Conservation (phyloP, 1,284 basidiomycete genomes). For the Coniferiporia weirii region DNA sequence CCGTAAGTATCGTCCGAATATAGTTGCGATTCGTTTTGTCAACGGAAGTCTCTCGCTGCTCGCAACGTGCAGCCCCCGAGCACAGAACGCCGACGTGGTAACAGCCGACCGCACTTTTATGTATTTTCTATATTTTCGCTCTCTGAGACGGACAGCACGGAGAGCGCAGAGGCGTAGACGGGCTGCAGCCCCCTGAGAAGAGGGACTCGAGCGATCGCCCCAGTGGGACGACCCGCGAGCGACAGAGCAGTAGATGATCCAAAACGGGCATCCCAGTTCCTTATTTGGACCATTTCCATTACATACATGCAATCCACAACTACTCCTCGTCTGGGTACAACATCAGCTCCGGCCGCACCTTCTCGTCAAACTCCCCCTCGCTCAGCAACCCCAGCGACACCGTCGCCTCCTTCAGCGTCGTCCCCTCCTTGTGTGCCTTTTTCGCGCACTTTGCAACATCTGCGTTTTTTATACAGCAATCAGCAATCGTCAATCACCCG, state of each 20-base stretch:
- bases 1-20: background rate
- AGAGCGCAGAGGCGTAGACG: background rate
- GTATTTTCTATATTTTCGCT: too few species aligned
- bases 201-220: background rate
- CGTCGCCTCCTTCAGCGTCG: conserved; percentile 93
- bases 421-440: conserved; percentile 98
- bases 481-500: conserved; percentile 16
- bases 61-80: too few species aligned
- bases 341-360: conserved; percentile 94
- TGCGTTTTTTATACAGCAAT: conserved; percentile 29
- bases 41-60: background rate
- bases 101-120: too few species aligned
- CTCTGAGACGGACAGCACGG: background rate
- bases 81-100: too few species aligned
- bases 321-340: conserved; percentile 61
- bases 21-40: background rate
- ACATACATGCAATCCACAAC: background rate
- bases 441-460: conserved; percentile 98
- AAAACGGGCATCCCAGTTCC: background rate
- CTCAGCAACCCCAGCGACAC: conserved; percentile 84
- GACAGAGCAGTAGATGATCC: background rate
- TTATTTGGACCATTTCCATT: background rate
- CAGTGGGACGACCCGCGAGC: too few species aligned
- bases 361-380: conserved; percentile 90
- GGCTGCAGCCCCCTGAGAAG: background rate